Evolutionary conservation across 2,329 filamentous ascomycete genomes (phyloP).

Genomic region (Diaporthe capsici): DNA sequence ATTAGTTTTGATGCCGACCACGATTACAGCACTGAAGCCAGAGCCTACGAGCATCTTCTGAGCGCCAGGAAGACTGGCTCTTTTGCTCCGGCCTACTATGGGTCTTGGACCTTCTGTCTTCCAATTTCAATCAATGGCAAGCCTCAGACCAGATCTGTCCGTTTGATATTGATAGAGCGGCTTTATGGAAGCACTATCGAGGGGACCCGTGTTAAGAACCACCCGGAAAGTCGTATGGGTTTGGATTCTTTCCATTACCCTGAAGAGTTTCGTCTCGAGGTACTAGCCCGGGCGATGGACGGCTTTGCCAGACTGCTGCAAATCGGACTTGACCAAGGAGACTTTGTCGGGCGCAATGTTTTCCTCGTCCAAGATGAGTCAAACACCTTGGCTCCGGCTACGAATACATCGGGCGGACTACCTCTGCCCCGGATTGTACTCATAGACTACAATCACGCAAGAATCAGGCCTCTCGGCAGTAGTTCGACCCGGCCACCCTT

Average conservation of each 20-base stretch:
- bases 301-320: neutral
- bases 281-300: neutral
- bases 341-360: neutral
- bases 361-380: neutral
- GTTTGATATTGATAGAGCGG: neutral
- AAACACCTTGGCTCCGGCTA: neutral
- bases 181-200: neutral
- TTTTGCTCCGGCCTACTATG: slow-evolving; percentile 10
- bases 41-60: neutral
- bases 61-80: neutral
- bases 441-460: neutral
- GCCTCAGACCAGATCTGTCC: neutral
- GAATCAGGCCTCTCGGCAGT: neutral
- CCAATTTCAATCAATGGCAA: neutral
- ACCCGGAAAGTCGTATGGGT: neutral
- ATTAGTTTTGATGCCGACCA: neutral
- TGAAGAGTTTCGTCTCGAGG: neutral
- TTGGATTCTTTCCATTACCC: slow-evolving; percentile 11
- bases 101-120: neutral
- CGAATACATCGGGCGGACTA: neutral
- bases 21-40: neutral
- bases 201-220: neutral
- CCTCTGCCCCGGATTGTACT: neutral
- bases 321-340: neutral
- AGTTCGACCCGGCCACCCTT: neutral